Percentiles rank a stretch among this genome's conserved stretches.
Evolutionary conservation across 345 rosid species (phyloP).

Genomic region (Brassica juncea): DNA sequence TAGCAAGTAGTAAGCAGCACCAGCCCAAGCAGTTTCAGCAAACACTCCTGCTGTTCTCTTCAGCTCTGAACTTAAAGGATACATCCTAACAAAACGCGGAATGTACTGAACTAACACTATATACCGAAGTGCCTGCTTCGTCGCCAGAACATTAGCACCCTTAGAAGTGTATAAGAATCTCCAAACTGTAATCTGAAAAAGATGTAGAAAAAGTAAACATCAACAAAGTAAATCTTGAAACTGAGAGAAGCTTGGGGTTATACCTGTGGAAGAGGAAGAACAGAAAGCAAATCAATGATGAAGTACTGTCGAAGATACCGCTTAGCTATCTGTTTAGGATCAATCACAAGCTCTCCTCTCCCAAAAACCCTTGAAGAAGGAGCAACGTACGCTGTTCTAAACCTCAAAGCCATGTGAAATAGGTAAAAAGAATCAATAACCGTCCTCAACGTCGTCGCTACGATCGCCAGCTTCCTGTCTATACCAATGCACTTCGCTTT

Average conservation of each 20-base stretch:
- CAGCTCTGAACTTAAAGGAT: not conserved
- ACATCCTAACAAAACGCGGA: not conserved
- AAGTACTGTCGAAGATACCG: slow-evolving; percentile 74
- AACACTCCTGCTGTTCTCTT: not conserved
- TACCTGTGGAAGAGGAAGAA: slow-evolving; percentile 95
- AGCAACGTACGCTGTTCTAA: slow-evolving; percentile 95
- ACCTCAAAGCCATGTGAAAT: slow-evolving; percentile 82
- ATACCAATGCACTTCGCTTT: slow-evolving; percentile 61
- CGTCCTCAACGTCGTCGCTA: slow-evolving; percentile 73
- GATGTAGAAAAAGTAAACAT: not conserved
- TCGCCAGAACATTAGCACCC: not conserved
- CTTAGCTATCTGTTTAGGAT: slow-evolving; percentile 84
- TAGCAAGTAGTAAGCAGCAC: not conserved
- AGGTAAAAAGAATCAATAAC: slow-evolving; percentile 83
- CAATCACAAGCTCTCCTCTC: slow-evolving; percentile 93
- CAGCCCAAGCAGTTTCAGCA: not conserved
- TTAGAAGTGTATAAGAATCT: not conserved
- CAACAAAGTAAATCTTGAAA: not conserved
- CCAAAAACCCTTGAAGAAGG: slow-evolving; percentile 98
- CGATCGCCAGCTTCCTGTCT: slow-evolving; percentile 71
- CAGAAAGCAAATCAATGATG: slow-evolving; percentile 80
- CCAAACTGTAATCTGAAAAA: slow-evolving; percentile 66
- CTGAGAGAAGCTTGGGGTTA: not conserved
- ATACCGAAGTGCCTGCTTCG: not conserved
- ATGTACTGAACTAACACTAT: not conserved